Percentiles rank a stretch among this genome's conserved stretches.
phyloP scores from a whole-genome alignment of 306 rosid genomes.

The Echinosophora koreensis region DNA sequence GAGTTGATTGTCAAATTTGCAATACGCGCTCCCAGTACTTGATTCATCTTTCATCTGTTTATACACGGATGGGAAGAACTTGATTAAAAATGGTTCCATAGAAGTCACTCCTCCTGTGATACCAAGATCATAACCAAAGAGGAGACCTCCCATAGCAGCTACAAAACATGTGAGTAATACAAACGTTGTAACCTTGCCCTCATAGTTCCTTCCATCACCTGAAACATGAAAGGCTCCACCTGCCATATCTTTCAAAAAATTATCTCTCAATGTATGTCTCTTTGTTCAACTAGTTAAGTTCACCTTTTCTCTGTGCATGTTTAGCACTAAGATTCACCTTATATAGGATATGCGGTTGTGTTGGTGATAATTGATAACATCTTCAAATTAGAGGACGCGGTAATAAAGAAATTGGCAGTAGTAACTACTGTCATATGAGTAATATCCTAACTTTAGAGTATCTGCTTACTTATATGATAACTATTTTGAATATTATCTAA shows the following conservation, averaged over 20 bases:
- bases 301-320: background rate
- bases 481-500: too few species aligned
- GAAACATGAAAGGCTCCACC: background rate
- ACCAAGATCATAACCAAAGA: constrained; percentile 1
- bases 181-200: background rate
- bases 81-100: background rate
- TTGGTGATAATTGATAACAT: too few species aligned
- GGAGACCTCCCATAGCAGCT: background rate
- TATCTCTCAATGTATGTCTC: background rate
- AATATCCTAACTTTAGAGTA: background rate
- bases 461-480: background rate
- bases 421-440: too few species aligned
- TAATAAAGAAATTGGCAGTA: background rate
- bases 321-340: background rate
- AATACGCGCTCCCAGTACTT: background rate
- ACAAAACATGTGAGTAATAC: background rate
- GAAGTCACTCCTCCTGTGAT: constrained; percentile 1
- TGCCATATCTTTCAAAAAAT: background rate
- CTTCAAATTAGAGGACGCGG: background rate
- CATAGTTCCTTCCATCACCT: background rate
- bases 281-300: background rate
- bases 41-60: background rate
- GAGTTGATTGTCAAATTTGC: background rate
- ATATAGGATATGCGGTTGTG: background rate
- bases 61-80: background rate